Conservation (phyloP, 176 grass and related monocot species). For the Tuctoria greenei region DNA sequence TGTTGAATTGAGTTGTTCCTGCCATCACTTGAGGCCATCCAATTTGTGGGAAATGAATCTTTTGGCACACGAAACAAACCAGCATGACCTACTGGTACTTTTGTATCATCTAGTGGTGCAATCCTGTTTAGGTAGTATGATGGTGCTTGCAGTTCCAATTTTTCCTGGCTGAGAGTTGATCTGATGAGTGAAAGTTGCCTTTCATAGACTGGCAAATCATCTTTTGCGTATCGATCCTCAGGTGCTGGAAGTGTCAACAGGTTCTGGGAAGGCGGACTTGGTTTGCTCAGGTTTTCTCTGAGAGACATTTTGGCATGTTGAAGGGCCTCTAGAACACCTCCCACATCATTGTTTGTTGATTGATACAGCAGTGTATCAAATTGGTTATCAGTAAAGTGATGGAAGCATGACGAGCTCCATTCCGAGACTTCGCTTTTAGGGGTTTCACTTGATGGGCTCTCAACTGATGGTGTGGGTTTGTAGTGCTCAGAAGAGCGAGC, state of each 20-base stretch:
- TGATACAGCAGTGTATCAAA: slow-evolving; percentile 46
- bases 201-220: slow-evolving; percentile 28
- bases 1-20: background rate
- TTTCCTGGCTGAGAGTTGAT: slow-evolving; percentile 35
- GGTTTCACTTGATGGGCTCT: slow-evolving; percentile 48
- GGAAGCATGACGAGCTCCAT: slow-evolving; percentile 56
- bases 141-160: slow-evolving; percentile 32
- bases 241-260: slow-evolving; percentile 45
- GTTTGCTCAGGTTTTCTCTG: slow-evolving; percentile 52
- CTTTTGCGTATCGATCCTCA: slow-evolving; percentile 16
- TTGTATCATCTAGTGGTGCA: slow-evolving; percentile 28
- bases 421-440: slow-evolving; percentile 50
- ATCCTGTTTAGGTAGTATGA: slow-evolving; percentile 24
- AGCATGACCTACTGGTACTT: slow-evolving; percentile 55
- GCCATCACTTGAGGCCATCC: slow-evolving; percentile 7
- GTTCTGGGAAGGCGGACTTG: slow-evolving; percentile 34
- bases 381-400: slow-evolving; percentile 52
- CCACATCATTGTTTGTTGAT: slow-evolving; percentile 45
- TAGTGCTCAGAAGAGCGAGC: slow-evolving; percentile 19
- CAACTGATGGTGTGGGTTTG: slow-evolving; percentile 43
- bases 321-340: slow-evolving; percentile 78
- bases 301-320: slow-evolving; percentile 74
- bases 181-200: slow-evolving; percentile 40
- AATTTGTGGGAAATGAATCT: slow-evolving; percentile 44
- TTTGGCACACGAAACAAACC: slow-evolving; percentile 87